Base-by-base conservation (phyloP, 2,329 filamentous ascomycete genomes). In the Fusarium fracticaudum region DNA sequence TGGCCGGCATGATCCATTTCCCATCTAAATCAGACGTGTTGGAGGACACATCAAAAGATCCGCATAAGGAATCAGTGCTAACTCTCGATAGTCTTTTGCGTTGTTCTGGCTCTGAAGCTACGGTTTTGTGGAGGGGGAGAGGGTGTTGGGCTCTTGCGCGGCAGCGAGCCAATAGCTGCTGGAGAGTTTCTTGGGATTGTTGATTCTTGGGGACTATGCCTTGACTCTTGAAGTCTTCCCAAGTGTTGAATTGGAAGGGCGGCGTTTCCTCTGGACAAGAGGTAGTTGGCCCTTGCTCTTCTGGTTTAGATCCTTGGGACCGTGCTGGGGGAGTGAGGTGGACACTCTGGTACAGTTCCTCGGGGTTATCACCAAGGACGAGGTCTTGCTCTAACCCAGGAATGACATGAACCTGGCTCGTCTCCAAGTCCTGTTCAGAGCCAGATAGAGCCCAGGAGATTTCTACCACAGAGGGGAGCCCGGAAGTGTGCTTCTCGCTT, bases 361-460 rank as follows among this genome's bases (percentile, higher is more conserved):
- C 33, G 1, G 53, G 55, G 11, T 50, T 41, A n/a, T 55, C 35
- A 18, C 68, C 67, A 8, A 71, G 60, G 22, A 71, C 26, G n/a
- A 71, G 53, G 14, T 71, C 68, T 8, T 71, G 60, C 17, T 71
- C 17, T 24, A 71, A n/a, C 8, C n/a, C 68, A 31, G 60, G 60
- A 43, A 60, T 35, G 22, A 71, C 26, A 10, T 55, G 60, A n/a
- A 61, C 67, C 20, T 60, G 53, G 20, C 60, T 71, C 11, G 53
- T 71, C 22, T 71, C 48, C 20, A 71, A 40, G 33, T 50, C 35
- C 33, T 67, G 53, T 14, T 55, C 24, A 22, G 43, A 43, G 1
- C 67, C 67, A 10, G 44, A 43, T 7, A 50, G n/a, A 11, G 53
- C 18, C 53, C 60, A 71, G 5, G 60, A 66, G 20, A 70, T 70